Conservation (phyloP, 768 basidiomycete genomes). For the Trametes meyenii region DNA sequence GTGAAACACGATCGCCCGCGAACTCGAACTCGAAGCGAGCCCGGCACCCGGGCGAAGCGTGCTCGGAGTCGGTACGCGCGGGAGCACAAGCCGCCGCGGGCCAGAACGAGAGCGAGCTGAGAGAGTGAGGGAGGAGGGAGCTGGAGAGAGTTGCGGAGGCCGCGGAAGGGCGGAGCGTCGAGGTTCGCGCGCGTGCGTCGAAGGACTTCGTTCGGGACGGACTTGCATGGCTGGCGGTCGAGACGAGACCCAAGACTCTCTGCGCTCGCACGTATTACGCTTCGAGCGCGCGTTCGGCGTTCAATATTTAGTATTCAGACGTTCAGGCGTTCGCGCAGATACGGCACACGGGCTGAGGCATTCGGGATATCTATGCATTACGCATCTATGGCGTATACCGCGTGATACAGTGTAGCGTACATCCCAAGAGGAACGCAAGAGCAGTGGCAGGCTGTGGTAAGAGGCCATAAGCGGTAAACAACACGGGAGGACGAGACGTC, state of each 20-base stretch:
- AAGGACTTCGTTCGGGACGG: slow-evolving; percentile 17
- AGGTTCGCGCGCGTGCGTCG: neutral
- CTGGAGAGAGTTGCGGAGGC: too few relatives aligned
- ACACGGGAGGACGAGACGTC: neutral
- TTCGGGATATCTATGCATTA: slow-evolving; percentile 17
- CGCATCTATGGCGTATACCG: slow-evolving; percentile 15
- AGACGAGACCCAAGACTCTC: too few relatives aligned
- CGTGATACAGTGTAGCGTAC: slow-evolving; percentile 21
- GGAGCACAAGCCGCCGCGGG: neutral
- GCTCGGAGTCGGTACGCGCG: neutral
- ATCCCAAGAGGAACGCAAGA: slow-evolving; percentile 2
- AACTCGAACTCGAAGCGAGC: neutral
- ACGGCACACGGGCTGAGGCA: neutral
- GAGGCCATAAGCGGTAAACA: neutral
- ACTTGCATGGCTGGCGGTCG: neutral
- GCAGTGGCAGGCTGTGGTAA: slow-evolving; percentile 3
- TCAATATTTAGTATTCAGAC: neutral
- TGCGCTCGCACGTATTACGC: too few relatives aligned
- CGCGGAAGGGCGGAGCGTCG: neutral
- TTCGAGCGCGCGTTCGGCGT: neutral
- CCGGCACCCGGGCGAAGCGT: neutral
- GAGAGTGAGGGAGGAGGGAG: neutral
- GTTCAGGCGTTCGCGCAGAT: neutral
- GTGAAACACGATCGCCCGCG: neutral
- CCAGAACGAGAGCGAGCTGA: neutral